Evolutionary conservation across 2,329 filamentous ascomycete genomes (phyloP).

Genomic region (Fusarium austroafricanum): DNA sequence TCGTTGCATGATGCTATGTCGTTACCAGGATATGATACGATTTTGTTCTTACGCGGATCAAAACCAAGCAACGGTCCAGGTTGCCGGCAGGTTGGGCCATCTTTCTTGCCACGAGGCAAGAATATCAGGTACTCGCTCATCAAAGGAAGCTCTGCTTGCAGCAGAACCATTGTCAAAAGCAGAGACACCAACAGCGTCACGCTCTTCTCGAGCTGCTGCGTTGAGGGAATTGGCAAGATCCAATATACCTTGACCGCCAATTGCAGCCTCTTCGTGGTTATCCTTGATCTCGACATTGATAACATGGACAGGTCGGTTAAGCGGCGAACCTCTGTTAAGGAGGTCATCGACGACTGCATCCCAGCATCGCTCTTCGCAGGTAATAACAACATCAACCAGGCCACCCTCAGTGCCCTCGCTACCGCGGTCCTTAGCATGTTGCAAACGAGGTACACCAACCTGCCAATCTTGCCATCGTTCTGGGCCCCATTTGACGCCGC

Average conservation of each 20-base stretch:
- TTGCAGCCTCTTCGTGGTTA: constrained; percentile 94
- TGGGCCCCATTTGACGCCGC: constrained; percentile 91
- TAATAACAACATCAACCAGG: constrained; percentile 93
- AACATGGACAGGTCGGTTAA: constrained; percentile 95
- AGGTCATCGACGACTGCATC: constrained; percentile 97
- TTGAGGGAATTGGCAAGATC: constrained; percentile 91
- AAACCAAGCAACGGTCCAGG: constrained; percentile 97
- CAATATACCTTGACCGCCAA: constrained; percentile 91
- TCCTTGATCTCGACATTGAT: constrained; percentile 99
- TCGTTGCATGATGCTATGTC: background rate
- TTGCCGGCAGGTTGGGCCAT: constrained; percentile 89
- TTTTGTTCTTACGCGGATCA: constrained; percentile 53
- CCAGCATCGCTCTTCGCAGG: constrained; percentile 98
- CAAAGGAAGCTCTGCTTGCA: constrained; percentile 79
- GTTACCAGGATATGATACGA: background rate
- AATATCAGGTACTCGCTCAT: constrained; percentile 92
- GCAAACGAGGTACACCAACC: constrained; percentile 83
- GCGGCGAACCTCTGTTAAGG: constrained; percentile 81
- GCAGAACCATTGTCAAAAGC: constrained; percentile 78
- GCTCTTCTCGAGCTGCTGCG: constrained; percentile 80
- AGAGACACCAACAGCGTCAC: constrained; percentile 70
- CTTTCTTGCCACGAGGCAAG: constrained; percentile 93
- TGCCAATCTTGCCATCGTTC: constrained; percentile 99
- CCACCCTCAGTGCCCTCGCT: constrained; percentile 86
- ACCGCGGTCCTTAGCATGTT: constrained; percentile 81